Evolutionary conservation across 2,329 filamentous ascomycete species (phyloP), one percentile per base, ranked within the genome.

Genomic region (Colletotrichum acutatum): DNA sequence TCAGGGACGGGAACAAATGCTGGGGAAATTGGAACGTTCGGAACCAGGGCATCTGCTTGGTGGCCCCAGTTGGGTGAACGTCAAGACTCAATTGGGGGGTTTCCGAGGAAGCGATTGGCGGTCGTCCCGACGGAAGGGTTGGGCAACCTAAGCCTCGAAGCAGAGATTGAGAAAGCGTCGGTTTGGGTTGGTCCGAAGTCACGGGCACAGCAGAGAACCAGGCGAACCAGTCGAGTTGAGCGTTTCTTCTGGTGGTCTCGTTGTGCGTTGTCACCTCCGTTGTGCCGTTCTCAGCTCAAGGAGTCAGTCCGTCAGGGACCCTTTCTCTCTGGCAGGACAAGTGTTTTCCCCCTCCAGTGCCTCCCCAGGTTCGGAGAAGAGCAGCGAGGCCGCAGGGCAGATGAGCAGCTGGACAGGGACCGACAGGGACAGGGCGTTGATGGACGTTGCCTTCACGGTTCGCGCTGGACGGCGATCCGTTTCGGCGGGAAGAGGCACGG

Each of bases 91-190:
- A n/a, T 58, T 58, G 19, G 42, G 42, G 52, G 28, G 24, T 34
- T 72, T 68, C 59, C 57, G 57, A 58, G 62, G 72, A 68, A 63
- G 57, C 68, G 57, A 69, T 73, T 69, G 62, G 71, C 66, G 71
- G 69, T 68, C 65, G 69, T 68, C 52, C 69, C 69, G 69, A 72
- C 59, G 69, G 65, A 59, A 32, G 32, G 69, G 58, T 46, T 58
- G 32, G 64, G 62, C 37, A 42, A 32, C 30, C 30, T 32, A 32
- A 42, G 37, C 37, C 37, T 5, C 53, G 49, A 34, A 26, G 61
- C 14, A 9, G 34, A 16, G 37, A 42, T 42, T 42, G 37, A 42
- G 14, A 42, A 32, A 52, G 16, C 5, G 37, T 59, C 65, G 65
- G 65, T 34, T 34, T 68, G 65, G 69, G 65, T 60, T 72, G 69